phyloP scores from a whole-genome alignment of 495 filamentous ascomycete genomes.

The Chaetomium tenue region DNA sequence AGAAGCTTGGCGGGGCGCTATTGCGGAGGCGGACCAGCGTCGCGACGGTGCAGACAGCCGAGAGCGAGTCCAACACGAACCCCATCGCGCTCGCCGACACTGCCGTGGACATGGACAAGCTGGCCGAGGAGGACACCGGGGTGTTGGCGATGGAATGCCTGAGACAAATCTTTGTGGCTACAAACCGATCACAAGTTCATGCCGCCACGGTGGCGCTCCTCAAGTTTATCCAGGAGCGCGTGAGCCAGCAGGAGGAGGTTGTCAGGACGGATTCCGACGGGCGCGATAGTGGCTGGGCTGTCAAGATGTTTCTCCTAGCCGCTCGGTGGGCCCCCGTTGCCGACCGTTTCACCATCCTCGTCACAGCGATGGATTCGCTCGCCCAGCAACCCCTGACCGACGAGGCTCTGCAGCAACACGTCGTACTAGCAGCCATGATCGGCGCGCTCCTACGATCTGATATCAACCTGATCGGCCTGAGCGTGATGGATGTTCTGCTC shows the following conservation, averaged over 20 bases:
- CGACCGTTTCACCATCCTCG: conserved; percentile 81
- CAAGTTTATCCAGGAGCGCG: conserved; percentile 64
- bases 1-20: conserved; percentile 62
- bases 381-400: conserved; percentile 62
- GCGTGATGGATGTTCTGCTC: conserved; percentile 85
- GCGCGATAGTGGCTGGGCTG: conserved; percentile 65
- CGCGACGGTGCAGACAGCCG: conserved; percentile 70
- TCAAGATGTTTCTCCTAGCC: conserved; percentile 71
- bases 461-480: conserved; percentile 89
- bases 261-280: conserved; percentile 36
- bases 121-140: conserved; percentile 83
- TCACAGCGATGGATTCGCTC: conserved; percentile 73
- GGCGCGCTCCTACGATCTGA: conserved; percentile 78
- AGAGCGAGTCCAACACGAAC: conserved; percentile 63
- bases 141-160: conserved; percentile 78
- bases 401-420: conserved; percentile 64
- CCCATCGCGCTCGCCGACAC: conserved; percentile 69
- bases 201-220: conserved; percentile 67
- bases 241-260: conserved; percentile 49
- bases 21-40: conserved; percentile 69
- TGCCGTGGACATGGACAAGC: conserved; percentile 76
- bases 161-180: conserved; percentile 71
- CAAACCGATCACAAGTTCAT: conserved; percentile 74
- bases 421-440: conserved; percentile 70
- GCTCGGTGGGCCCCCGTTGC: conserved; percentile 87